A percentile compares a stretch with the other conserved stretches of the same genome.
These are phyloP conservation scores for Saccharomyces hybrid DNA, from an alignment of 1,139 yeast species.

Conservation along the genomic window DNA sequence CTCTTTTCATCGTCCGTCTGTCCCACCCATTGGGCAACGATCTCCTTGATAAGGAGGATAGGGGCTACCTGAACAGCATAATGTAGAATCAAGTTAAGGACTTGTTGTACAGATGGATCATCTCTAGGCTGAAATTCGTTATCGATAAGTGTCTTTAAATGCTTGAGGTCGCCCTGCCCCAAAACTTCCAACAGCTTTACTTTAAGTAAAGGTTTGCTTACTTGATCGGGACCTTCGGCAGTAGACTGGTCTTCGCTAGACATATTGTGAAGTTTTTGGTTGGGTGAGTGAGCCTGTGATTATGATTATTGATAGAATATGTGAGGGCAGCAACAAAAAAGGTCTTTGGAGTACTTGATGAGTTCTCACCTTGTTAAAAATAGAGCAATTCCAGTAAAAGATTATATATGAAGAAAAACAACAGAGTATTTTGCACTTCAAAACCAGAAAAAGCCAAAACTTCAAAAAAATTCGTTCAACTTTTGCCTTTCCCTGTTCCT, in stretches of 20 bases:
- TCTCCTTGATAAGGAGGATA: conserved; percentile 40
- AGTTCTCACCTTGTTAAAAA: background rate
- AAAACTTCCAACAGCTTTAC: conserved; percentile 61
- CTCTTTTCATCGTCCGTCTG: conserved; percentile 6
- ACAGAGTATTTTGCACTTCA: background rate
- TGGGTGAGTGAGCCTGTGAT: background rate
- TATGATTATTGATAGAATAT: background rate
- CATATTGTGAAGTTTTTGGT: background rate
- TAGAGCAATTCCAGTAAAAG: background rate
- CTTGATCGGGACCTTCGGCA: background rate
- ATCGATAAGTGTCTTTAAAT: conserved; percentile 28
- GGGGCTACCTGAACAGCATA: conserved; percentile 90
- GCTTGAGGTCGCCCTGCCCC: conserved; percentile 46
- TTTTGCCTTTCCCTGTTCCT: background rate
- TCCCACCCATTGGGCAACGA: conserved; percentile 24
- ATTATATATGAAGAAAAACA: background rate
- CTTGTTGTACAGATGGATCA: conserved; percentile 35
- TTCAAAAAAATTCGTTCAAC: background rate
- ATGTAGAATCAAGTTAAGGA: conserved; percentile 48
- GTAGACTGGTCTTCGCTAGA: background rate
- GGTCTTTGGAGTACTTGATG: background rate
- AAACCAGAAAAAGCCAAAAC: background rate
- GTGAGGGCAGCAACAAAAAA: background rate
- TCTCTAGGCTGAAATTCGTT: conserved; percentile 23
- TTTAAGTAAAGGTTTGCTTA: conserved; percentile 46